Base-by-base conservation (phyloP, 2,329 filamentous ascomycete genomes). In the Colletotrichum sp. region DNA sequence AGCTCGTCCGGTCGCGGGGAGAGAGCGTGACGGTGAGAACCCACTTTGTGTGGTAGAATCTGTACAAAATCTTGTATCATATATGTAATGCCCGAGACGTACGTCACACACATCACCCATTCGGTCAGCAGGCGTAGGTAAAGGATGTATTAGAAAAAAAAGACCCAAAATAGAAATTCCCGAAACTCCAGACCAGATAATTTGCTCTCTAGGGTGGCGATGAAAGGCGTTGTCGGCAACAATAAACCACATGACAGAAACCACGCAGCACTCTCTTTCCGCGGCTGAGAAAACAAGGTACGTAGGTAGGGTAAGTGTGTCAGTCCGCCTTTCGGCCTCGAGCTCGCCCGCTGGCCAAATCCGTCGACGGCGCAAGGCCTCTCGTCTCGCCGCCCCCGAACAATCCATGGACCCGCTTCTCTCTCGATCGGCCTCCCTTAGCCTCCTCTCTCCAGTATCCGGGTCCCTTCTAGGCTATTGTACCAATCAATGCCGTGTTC, bases 161-260 rank as follows among this genome's bases (percentile, higher is more conserved):
- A 63, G 59, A 61, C 83, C 85, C 80, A 81, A 82, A 83, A 83
- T 80, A 85, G n/a, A 74, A 87, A 83, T 22, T 13, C 79, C 84
- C 85, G 84, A 83, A 88, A 88, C 87, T 88, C 87, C 87, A 81
- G 82, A 86, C 86, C 86, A 82, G 80, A 83, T 84, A 86, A 86
- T 84, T 84, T 85, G 83, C 84, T 86, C 84, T 85, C 82, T 84
- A 75, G 49, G 65, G 67, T 73, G 49, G 75, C 77, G 80, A 81
- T 78, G 81, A 65, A 59, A 68, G 61, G 71, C 67, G 71, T 71
- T 66, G 55, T 71, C 71, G 65, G 75, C 66, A 71, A 75, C 65
- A 12, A 49, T 71, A 71, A 68, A 72, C 65, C 71, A 71, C 52
- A 57, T 71, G 72, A 77, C 30, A 67, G 57, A 57, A 66, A 61